Evolutionary conservation across 1,284 basidiomycete species (phyloP), one percentile per base, ranked within the genome.

Genomic region (Irpex sp.): DNA sequence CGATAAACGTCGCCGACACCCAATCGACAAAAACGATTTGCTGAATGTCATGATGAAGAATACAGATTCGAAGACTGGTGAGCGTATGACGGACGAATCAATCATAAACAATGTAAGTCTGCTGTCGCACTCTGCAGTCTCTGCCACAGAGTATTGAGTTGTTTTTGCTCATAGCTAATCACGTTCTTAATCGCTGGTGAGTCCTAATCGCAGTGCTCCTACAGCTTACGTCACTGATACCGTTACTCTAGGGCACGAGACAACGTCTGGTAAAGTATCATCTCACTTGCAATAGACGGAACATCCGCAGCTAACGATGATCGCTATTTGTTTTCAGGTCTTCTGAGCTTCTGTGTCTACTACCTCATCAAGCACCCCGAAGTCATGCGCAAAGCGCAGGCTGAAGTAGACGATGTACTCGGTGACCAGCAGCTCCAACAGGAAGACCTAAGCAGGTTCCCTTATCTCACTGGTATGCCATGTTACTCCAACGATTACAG

Each of bases 101-200:
- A 51, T 51, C 48, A 51, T 51, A n/a, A 15, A 51, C 59, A 78
- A 77, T 48, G 83, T 84, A 48, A 73, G 77, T 4, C 11, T 26
- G 17, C n/a, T 15, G 48, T 19, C 15, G 15, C 72, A 75, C 63
- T 83, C 84, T 71, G 48, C 38, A 17, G 17, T 13, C n/a, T 15
- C 4, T 3, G 21, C 21, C 21, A 26, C 21, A 26, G 21, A 26
- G 21, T 26, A 26, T 26, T 26, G 21, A 26, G 21, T 26, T 26
- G 21, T 26, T 26, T 26, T 26, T 26, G 21, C 21, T 26, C 21
- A 26, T n/a, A 81, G 79, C 74, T 83, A 36, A 70, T 83, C n/a
- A 83, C 82, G 1, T 84, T 84, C 76, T 72, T 84, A 9, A 79
- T 84, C 51, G 83, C 82, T 4, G 83, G 77, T 75, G 64, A 19